Evolutionary conservation across 352 stramenopile genomes (phyloP).

Genomic region (Plasmopara viticola): DNA sequence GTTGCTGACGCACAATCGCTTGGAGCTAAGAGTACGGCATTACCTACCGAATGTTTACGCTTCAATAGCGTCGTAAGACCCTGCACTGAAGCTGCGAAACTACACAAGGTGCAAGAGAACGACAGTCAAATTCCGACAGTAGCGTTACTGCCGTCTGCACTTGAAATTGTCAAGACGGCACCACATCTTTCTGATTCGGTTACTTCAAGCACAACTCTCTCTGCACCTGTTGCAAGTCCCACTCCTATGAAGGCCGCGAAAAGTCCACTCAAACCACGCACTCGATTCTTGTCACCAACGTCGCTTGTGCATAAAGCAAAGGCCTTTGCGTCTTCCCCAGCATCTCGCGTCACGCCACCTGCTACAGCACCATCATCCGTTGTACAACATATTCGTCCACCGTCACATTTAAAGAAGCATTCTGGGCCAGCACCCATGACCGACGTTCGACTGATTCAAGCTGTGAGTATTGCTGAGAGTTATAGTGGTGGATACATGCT

Average conservation of each 20-base stretch:
- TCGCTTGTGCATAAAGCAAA: conserved; percentile 23
- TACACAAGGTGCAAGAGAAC: conserved; percentile 5
- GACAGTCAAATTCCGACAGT: conserved; percentile 6
- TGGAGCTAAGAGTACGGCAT: neutral
- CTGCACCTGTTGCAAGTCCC: conserved; percentile 1
- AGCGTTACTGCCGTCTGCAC: conserved; percentile 1
- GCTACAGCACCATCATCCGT: conserved; percentile 5
- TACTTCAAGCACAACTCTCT: conserved; percentile 2
- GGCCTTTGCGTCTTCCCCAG: conserved; percentile 12
- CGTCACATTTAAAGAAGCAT: conserved; percentile 16
- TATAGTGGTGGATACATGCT: conserved; percentile 74
- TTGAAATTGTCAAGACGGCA: neutral
- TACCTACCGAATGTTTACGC: neutral
- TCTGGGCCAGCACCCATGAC: conserved; percentile 15
- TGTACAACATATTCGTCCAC: conserved; percentile 6
- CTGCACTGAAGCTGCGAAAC: conserved; percentile 14
- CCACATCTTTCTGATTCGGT: conserved; percentile 10
- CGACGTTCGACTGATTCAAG: conserved; percentile 59
- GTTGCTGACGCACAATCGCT: conserved; percentile 4
- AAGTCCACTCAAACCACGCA: conserved; percentile 11
- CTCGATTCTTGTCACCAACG: conserved; percentile 18
- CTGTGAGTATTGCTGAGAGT: conserved; percentile 69
- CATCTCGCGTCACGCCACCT: conserved; percentile 5
- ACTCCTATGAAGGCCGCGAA: conserved; percentile 10
- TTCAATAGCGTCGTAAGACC: neutral